Base-by-base conservation (phyloP, 164 flowering plant genomes). In the Echeveria elegans region DNA sequence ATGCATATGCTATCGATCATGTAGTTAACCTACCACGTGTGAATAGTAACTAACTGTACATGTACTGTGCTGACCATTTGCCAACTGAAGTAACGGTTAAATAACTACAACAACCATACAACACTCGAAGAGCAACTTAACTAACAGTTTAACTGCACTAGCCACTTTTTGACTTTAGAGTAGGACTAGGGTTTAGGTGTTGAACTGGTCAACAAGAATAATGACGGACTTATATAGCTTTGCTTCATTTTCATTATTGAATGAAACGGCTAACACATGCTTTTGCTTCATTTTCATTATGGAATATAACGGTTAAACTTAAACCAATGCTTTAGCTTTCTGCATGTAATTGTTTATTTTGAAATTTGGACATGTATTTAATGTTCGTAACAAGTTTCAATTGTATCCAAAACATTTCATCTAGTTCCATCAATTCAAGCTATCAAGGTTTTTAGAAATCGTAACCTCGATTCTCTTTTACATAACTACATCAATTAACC, bases 61-160 rank as follows among this genome's bases (percentile, higher is more conserved):
- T 19, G 4, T 1, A 48, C 24, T 48, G 58, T 23, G 4, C 28
- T 52, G 23, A 52, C 26, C 58, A 52, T 21, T 21, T 52, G 12
- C 28, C 8, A 52, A 52, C 58, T 52, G 29, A 52, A 21, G 58
- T 52, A 52, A 52, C 58, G 29, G 58, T 52, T 29, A 52, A n/a
- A n/a, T n/a, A n/a, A 52, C 10, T 52, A 21, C 47, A 50, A 19
- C 50, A 5, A 14, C n/a, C 50, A n/a, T n/a, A n/a, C n/a, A n/a
- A n/a, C n/a, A n/a, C n/a, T n/a, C n/a, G n/a, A n/a, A n/a, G n/a
- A n/a, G n/a, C n/a, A n/a, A n/a, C n/a, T n/a, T n/a, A n/a, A n/a
- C n/a, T n/a, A n/a, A n/a, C n/a, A n/a, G n/a, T 45, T 48, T 48
- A 48, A 48, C 56, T 48, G 56, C 56, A 48, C 56, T 21, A 52